Base-by-base conservation (phyloP, 495 filamentous ascomycete species). In the Cudoniella acicularis region DNA sequence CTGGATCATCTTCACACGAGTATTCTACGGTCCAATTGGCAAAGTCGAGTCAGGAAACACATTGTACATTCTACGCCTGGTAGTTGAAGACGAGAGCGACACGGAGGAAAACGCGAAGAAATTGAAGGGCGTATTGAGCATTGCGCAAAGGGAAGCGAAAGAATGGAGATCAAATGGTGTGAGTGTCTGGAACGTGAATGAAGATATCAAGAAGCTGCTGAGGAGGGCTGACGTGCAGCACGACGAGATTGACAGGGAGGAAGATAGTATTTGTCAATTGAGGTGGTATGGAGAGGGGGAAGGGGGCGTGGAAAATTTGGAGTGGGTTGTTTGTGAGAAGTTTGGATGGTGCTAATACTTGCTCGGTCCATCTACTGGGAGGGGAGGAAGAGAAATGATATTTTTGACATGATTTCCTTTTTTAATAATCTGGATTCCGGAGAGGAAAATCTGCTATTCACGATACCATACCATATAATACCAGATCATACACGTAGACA, bases 301-400 rank as follows among this genome's bases (percentile, higher is more conserved):
- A 6, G 64, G 61, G 1, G 36, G 11, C 17, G 70, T 70, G 16
- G 73, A 77, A 40, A 77, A 85, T 21, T 75, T 96, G 42, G 87
- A 91, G 49, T 98, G 94, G 94, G 71, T 91, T 52, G 80, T 79
- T 59, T 96, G 95, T 67, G 92, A 98, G 80, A 96, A 95, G 78
- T 97, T 85, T 75, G 88, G 83, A 18, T 98, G 93, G 93, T 96
- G 90, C 69, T 97, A 71, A 84, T 48, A 51, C 23, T 47, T 8
- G 13, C 4, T 4, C 8, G 13, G 4, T n/a, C 8, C 4, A 47
- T 6, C 8, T 47, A 47, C 8, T 47, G 8, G 43, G 6, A n/a
- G 16, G 4, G 43, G 20, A 21, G 43, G 43, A n/a, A 47, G 13
- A 21, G n/a, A n/a, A n/a, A n/a, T n/a, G n/a, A n/a, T n/a, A n/a